A percentile compares a stretch with the other conserved stretches of the same genome.
Evolutionary conservation across 106 monocot species (phyloP).

Genomic region (Dactylorhiza incarnata): DNA sequence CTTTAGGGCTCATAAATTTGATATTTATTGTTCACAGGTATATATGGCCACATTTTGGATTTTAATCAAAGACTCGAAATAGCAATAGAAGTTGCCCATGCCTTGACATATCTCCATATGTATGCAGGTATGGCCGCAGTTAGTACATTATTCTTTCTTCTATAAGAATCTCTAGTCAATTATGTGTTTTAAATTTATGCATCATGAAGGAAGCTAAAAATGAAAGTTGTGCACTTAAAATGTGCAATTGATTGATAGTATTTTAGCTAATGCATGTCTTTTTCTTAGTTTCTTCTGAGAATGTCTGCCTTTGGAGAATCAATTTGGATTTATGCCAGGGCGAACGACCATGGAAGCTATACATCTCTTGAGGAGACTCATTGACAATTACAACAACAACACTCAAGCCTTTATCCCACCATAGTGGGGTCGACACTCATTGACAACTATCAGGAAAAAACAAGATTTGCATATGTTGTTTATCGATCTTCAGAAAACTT

Average conservation of each 20-base stretch:
- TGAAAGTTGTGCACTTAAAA: neutral
- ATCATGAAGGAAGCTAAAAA: neutral
- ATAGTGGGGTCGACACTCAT: too few species aligned
- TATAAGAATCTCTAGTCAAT: neutral
- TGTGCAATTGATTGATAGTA: neutral
- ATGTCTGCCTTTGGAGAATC: too few species aligned
- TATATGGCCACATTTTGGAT: conserved; percentile 45
- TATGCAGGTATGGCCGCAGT: conserved; percentile 49
- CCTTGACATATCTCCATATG: conserved; percentile 78
- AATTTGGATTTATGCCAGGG: too few species aligned
- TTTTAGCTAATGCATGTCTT: neutral
- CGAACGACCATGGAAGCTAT: too few species aligned
- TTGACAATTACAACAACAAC: too few species aligned
- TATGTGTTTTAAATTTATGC: neutral
- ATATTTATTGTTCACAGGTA: conserved; percentile 29
- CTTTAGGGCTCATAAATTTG: conserved; percentile 3
- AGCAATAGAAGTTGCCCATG: conserved; percentile 89
- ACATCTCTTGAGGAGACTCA: too few species aligned
- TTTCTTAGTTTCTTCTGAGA: neutral
- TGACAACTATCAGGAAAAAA: too few species aligned
- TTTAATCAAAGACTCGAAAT: conserved; percentile 75
- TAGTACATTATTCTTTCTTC: neutral
- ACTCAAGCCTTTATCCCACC: too few species aligned
- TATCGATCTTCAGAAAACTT: too few species aligned
- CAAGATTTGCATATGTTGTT: too few species aligned